Evolutionary conservation across 2,329 filamentous ascomycete genomes (phyloP), one percentile per base, ranked within the genome.

Genomic region (Xylariaceae sp.): DNA sequence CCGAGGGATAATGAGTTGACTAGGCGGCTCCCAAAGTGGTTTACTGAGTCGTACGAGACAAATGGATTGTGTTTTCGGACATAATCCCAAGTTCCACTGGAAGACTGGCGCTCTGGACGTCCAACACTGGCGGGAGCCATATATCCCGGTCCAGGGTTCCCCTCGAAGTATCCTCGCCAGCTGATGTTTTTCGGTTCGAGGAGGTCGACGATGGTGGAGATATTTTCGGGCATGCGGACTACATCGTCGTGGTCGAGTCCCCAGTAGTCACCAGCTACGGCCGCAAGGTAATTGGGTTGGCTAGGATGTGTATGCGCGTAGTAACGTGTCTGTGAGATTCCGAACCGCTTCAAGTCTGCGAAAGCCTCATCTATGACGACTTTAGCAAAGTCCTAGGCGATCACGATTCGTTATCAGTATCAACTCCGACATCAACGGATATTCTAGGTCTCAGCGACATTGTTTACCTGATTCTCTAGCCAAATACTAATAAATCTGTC

Each of bases 1-100:
- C 76, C 76, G 59, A 88, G 79, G 56, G 83, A 86, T 66, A 85
- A 83, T 59, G 87, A 76, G 55, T 80, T 77, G 34, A 76, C 73
- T 2, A 87, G 72, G 17, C 86, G 78, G 45, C 58, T 60, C 3
- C 72, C 72, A 28, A 72, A 62, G 39, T 59, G 62, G 50, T 66
- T 70, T 50, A 75, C 61, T 54, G 70, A 74, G 60, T 75, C 72
- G 47, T 68, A 75, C 2, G 72, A 73, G 31, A 73, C 69, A 42
- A 73, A 74, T 5, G 71, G 73, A 51, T 73, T 74, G 59, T 73
- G 71, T 42, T 74, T 74, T 45, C 71, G 62, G n/a, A 74, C 70
- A 53, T 73, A 74, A 49, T 72, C 61, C 54, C 55, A 62, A 7
- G 60, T 63, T n/a, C 64, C 63, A 38, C 57, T 61, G 4, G 49